Evolutionary conservation across 495 filamentous ascomycete species (phyloP).

Genomic region (Podospora tetraspora): DNA sequence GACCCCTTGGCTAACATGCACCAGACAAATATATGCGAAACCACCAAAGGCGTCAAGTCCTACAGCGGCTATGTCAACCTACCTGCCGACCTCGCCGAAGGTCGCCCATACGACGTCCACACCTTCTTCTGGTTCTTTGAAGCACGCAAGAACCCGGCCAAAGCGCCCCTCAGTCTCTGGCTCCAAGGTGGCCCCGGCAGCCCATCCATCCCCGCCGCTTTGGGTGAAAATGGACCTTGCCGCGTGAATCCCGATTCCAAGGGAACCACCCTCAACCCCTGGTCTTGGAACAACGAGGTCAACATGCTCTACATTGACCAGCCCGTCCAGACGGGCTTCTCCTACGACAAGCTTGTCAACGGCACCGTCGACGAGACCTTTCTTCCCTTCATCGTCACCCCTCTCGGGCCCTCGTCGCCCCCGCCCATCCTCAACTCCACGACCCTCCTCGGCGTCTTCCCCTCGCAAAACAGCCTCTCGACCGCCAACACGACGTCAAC

Average conservation of each 20-base stretch:
- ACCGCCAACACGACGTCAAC: slow-evolving; percentile 50
- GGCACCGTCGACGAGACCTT: slow-evolving; percentile 9
- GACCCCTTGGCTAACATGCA: background rate
- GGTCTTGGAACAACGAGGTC: slow-evolving; percentile 17
- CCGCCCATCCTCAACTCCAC: slow-evolving; percentile 27
- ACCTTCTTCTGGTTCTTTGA: slow-evolving; percentile 18
- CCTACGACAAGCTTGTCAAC: slow-evolving; percentile 42
- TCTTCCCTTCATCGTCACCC: slow-evolving; percentile 28
- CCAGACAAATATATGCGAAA: slow-evolving; percentile 8
- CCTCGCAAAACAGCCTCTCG: slow-evolving; percentile 45
- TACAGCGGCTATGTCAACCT: slow-evolving; percentile 10
- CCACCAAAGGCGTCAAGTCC: slow-evolving; percentile 4
- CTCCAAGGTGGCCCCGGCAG: slow-evolving; percentile 57
- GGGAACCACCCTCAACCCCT: slow-evolving; percentile 15
- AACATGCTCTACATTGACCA: slow-evolving; percentile 30
- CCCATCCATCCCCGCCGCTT: slow-evolving; percentile 50
- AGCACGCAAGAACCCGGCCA: slow-evolving; percentile 1
- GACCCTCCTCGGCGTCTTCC: slow-evolving; percentile 33
- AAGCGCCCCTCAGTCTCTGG: slow-evolving; percentile 11
- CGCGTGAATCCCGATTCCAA: slow-evolving; percentile 37
- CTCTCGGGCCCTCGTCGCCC: background rate
- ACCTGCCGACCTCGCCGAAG: background rate
- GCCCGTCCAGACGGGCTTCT: slow-evolving; percentile 45
- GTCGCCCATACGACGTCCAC: slow-evolving; percentile 2
- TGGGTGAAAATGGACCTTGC: slow-evolving; percentile 59